phyloP scores from a whole-genome alignment of 2,329 filamentous ascomycete species.

The Acarospora socialis region DNA sequence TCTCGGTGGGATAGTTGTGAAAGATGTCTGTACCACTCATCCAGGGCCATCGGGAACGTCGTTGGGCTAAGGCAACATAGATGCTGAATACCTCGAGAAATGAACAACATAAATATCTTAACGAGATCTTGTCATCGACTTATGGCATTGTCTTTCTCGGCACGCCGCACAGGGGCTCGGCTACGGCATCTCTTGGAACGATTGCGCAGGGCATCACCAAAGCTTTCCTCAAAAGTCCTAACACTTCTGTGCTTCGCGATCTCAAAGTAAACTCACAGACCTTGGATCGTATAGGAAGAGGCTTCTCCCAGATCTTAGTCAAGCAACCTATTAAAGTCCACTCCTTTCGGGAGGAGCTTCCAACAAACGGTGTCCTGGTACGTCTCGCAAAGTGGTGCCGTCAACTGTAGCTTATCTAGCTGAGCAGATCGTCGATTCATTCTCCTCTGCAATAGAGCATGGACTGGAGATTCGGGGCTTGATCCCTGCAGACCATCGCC shows the following conservation, averaged over 20 bases:
- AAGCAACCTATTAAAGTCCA: conserved; percentile 4
- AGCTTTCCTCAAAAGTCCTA: conserved; percentile 7
- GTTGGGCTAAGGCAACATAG: no score
- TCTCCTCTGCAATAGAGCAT: conserved; percentile 12
- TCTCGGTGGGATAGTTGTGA: conserved; percentile 12
- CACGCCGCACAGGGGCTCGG: conserved; percentile 12
- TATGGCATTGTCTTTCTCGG: conserved; percentile 10
- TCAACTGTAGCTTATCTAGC: conserved; percentile 2
- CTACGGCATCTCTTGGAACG: conserved; percentile 10
- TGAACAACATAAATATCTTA: conserved; percentile 2
- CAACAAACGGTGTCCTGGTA: conserved; percentile 2
- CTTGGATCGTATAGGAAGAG: conserved; percentile 9
- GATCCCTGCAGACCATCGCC: conserved; percentile 4
- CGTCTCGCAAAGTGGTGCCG: background rate
- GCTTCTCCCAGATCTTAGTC: conserved; percentile 9
- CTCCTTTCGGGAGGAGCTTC: conserved; percentile 11
- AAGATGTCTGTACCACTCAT: no score
- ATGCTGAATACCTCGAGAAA: conserved; percentile 1
- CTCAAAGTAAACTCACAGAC: conserved; percentile 10
- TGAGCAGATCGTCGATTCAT: conserved; percentile 8
- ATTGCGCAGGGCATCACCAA: conserved; percentile 8
- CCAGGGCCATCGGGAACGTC: no score
- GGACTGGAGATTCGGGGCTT: background rate
- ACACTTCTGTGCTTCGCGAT: conserved; percentile 9
- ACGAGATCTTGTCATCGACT: conserved; percentile 8